phyloP scores from a whole-genome alignment of 352 stramenopile genomes.

The Phytophthora megakarya region DNA sequence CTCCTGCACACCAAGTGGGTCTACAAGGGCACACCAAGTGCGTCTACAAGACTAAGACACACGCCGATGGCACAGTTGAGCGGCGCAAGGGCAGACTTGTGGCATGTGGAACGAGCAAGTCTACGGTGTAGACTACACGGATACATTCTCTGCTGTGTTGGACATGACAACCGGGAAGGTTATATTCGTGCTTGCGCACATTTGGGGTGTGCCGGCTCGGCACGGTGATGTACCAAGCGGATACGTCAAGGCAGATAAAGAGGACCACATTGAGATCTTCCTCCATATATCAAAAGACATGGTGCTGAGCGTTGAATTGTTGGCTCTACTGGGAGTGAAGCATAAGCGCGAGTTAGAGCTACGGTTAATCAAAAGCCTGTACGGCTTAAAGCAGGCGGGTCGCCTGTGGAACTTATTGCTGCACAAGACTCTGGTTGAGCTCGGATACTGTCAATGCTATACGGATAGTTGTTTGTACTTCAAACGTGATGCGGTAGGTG shows the following conservation, averaged over 20 bases:
- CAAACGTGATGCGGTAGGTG: background rate
- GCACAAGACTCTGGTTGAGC: slow-evolving; percentile 13
- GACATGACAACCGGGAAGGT: slow-evolving; percentile 26
- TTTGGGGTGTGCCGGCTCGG: slow-evolving; percentile 11
- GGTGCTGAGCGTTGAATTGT: slow-evolving; percentile 4
- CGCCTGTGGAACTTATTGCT: slow-evolving; percentile 33
- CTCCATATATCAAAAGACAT: slow-evolving; percentile 26
- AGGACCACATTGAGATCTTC: slow-evolving; percentile 29
- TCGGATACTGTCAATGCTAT: slow-evolving; percentile 22
- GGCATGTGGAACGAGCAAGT: slow-evolving; percentile 8
- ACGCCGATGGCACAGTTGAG: slow-evolving; percentile 20
- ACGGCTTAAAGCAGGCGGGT: slow-evolving; percentile 40
- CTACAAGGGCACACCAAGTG: slow-evolving; percentile 35
- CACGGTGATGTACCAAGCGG: slow-evolving; percentile 39
- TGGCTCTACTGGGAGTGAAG: slow-evolving; percentile 7
- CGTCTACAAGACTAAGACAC: slow-evolving; percentile 38
- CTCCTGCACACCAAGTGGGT: slow-evolving; percentile 35
- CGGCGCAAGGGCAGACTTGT: slow-evolving; percentile 30
- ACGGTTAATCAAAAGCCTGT: slow-evolving; percentile 30
- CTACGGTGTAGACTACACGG: slow-evolving; percentile 17
- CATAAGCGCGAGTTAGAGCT: slow-evolving; percentile 12
- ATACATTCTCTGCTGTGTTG: slow-evolving; percentile 30
- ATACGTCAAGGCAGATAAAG: slow-evolving; percentile 31
- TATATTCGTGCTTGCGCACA: slow-evolving; percentile 11
- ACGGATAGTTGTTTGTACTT: slow-evolving; percentile 38